phyloP scores from a whole-genome alignment of 2,329 filamentous ascomycete species.

The Epichloe coenophiala region DNA sequence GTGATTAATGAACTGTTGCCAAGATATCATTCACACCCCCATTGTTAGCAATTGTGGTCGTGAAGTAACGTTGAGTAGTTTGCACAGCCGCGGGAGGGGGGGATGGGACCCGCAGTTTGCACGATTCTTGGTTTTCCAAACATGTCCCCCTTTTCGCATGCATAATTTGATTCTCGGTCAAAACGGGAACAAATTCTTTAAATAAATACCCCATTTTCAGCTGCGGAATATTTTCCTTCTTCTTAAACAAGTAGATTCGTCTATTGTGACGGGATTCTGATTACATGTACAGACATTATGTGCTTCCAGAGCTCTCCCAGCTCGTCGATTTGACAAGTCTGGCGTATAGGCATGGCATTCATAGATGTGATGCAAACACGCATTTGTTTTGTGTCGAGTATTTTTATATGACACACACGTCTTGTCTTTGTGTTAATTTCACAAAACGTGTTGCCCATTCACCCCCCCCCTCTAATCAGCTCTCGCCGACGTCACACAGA shows the following conservation, averaged over 20 bases:
- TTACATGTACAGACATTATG: no score
- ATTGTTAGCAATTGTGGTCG: neutral
- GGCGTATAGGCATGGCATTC: neutral
- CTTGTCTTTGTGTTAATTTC: no score
- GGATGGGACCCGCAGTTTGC: neutral
- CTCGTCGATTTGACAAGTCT: neutral
- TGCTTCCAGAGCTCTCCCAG: neutral
- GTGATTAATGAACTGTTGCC: neutral
- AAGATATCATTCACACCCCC: neutral
- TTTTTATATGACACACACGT: no score
- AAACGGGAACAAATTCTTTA: accelerated
- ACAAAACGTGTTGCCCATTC: no score
- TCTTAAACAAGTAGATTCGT: no score
- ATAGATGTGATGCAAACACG: neutral
- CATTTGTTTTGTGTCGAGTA: neutral
- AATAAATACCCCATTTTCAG: no score
- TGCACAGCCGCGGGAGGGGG: neutral
- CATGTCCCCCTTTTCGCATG: neutral
- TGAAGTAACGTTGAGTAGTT: neutral
- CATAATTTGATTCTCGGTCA: neutral
- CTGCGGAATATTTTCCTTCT: no score
- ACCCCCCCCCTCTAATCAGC: no score
- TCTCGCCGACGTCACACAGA: no score
- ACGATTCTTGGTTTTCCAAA: neutral
- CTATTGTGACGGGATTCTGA: no score